A percentile compares a stretch with the other conserved stretches of the same genome.
Conservation (phyloP, 2,329 filamentous ascomycete species). For the Trichoderma guizhouense region DNA sequence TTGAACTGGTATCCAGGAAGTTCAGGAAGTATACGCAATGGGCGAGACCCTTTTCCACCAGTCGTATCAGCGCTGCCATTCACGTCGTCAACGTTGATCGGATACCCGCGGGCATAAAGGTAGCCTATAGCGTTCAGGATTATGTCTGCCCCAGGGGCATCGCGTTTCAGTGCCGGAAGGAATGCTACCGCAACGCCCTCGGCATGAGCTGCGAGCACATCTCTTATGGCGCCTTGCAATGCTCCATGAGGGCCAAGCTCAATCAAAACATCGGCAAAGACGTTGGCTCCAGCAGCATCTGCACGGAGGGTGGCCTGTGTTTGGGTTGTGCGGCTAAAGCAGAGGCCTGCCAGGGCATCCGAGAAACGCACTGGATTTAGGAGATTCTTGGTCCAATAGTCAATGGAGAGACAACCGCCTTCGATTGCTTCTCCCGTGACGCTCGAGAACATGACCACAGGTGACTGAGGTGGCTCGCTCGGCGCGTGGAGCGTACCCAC, state of each 20-base stretch:
- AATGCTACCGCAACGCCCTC: not conserved
- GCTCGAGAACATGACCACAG: constrained; percentile 1
- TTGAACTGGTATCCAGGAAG: constrained; percentile 38
- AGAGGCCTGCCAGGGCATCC: constrained; percentile 13
- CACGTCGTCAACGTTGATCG: not conserved
- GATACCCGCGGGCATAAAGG: not conserved
- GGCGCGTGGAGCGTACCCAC: not conserved
- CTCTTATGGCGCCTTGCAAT: constrained; percentile 17
- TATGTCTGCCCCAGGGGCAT: not conserved
- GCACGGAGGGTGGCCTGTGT: not conserved
- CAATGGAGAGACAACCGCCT: not conserved
- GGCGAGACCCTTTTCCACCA: not conserved
- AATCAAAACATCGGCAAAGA: constrained; percentile 18
- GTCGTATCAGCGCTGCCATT: constrained; percentile 1
- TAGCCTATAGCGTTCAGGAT: constrained; percentile 2
- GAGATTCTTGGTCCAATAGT: constrained; percentile 23
- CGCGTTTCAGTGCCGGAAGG: not conserved
- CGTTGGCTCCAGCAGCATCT: not conserved
- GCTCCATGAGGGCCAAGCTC: constrained; percentile 25
- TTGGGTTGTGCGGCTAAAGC: not conserved
- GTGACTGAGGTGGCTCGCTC: not conserved
- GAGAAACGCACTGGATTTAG: constrained; percentile 24
- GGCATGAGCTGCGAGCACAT: not conserved
- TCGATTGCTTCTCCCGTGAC: not conserved
- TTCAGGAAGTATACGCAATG: constrained; percentile 20